Base-by-base conservation (phyloP, 176 grass and related monocot species). In the Zoysia pacifica region DNA sequence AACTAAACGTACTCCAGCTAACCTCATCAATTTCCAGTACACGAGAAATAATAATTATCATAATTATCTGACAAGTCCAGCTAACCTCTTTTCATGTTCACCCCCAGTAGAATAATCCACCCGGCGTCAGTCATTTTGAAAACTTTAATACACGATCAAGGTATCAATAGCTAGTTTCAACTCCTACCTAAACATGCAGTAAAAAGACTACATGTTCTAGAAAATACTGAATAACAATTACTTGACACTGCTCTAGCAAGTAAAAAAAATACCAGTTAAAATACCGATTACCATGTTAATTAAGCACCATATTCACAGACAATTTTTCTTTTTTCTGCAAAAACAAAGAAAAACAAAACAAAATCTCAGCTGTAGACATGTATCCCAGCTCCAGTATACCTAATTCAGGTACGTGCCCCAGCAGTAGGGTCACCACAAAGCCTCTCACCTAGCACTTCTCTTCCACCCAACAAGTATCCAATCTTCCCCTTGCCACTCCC, bases 361-460 rank as follows among this genome's bases (percentile, higher is more conserved):
- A 65, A 67, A 59, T 4, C 20, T 70, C 46, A 45, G 11, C 44
- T 67, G 60, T 43, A 38, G 19, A 45, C 12, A 55, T 60, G 43
- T 55, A 62, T 50, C 2, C 15, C 66, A 49, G 40, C 11, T 38
- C 54, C 45, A 47, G 7, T 62, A 20, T 65, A 37, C 35, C 51
- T 51, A 41, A 49, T 80, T 62, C 18, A 58, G 70, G 75, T 41
- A 58, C 60, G 62, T 55, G 78, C 67, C 44, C 60, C 69, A 68
- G 28, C 49, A 68, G 28, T 28, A 28, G 28, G 6, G 77, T 40
- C 77, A 72, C 73, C 53, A 70, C 53, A 53, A 87, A 73, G 50
- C 72, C 80, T 91, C 77, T 81, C 82, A 64, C 71, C 85, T 91
- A 62, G 87, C 91, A 90, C 88, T 73, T 83, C 85, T 85, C 85